These are phyloP conservation scores for Colletotrichum sp. DNA, from an alignment of 2,329 filamentous ascomycete species.

Conservation along the genomic window DNA sequence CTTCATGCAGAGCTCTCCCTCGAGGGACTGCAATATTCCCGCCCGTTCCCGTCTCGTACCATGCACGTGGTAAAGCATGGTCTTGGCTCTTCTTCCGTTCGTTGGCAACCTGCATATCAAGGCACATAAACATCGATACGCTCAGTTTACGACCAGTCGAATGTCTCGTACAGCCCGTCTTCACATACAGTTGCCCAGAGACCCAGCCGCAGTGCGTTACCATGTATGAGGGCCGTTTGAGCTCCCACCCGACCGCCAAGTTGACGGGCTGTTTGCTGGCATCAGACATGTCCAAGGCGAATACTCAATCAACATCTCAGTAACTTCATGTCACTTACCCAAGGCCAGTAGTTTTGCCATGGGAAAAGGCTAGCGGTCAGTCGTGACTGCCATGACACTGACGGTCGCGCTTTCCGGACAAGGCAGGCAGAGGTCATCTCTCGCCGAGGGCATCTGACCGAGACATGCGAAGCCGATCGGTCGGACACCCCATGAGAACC, in stretches of 20 bases:
- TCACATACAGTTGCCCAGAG: background rate
- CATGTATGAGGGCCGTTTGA: background rate
- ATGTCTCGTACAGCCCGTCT: background rate
- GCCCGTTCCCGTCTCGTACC: background rate
- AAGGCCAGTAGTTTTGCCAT: background rate
- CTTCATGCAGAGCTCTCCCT: background rate
- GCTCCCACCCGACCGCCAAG: background rate
- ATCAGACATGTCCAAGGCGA: background rate
- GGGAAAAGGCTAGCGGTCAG: background rate
- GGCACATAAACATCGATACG: background rate
- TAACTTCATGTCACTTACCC: background rate
- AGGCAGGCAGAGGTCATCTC: background rate
- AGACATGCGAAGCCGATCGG: background rate
- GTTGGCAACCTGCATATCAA: background rate
- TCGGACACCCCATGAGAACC: background rate
- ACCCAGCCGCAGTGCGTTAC: background rate
- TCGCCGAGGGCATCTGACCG: background rate
- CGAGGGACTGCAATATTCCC: background rate
- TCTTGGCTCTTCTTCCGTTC: background rate
- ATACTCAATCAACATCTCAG: background rate
- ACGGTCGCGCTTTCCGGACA: background rate
- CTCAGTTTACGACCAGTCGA: background rate
- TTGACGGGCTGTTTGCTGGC: background rate
- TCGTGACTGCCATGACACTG: background rate
- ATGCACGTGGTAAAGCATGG: background rate